These are phyloP conservation scores for Paramecium primaurelia DNA, from an alignment of 73 alveolate species.

Conservation along the genomic window DNA sequence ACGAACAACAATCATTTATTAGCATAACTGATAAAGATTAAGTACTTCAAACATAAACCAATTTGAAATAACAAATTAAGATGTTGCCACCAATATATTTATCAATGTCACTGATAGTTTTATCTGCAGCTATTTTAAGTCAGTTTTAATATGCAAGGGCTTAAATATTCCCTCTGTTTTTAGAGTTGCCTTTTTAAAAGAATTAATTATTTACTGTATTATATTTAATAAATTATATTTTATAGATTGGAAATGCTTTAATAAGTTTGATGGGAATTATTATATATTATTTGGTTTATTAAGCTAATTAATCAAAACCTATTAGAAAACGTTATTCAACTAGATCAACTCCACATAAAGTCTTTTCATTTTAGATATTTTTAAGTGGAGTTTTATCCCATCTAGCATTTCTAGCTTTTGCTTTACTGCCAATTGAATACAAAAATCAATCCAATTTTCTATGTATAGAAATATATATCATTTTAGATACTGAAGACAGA, in stretches of 20 bases:
- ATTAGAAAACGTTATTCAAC: neutral
- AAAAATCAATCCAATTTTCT: conserved; percentile 32
- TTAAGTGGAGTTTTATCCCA: conserved; percentile 7
- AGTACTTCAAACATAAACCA: neutral
- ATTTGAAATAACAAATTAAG: neutral
- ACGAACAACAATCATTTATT: neutral
- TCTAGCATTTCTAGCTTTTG: conserved; percentile 20
- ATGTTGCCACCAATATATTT: conserved; percentile 36
- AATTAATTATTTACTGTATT: conserved; percentile 37
- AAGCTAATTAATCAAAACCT: neutral
- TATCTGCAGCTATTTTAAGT: conserved; percentile 26
- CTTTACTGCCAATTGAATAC: conserved; percentile 24
- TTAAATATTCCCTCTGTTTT: conserved; percentile 13
- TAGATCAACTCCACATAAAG: neutral
- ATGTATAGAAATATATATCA: neutral
- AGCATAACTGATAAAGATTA: neutral
- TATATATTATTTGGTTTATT: neutral
- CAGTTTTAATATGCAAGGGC: conserved; percentile 46
- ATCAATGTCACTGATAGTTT: conserved; percentile 31
- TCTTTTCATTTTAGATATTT: neutral
- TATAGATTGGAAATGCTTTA: conserved; percentile 49
- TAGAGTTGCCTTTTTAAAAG: conserved; percentile 46
- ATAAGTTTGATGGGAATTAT: conserved; percentile 21
- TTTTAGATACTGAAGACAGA: conserved; percentile 46
- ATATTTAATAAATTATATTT: neutral